Evolutionary conservation across 257 asterid genomes (phyloP), one percentile per base, ranked within the genome.

Genomic region (Cinchona pubescens): DNA sequence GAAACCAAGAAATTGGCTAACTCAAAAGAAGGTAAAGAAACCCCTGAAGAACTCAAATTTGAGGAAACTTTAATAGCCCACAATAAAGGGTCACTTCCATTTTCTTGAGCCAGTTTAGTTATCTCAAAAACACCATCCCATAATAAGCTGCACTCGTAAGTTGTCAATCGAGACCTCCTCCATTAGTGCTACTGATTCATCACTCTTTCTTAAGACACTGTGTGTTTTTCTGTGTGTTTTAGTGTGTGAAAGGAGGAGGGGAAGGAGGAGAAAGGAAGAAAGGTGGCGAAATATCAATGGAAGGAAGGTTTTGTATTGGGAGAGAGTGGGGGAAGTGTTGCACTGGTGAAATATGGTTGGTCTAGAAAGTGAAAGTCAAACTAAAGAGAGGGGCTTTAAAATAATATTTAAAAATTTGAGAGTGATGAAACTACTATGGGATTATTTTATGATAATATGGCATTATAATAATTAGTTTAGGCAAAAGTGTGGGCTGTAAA

Each of bases 21-120:
- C 51, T 94, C 92, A 80, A 85, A 62, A 78, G 86, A 90, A 69
- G 99, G 99, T 46, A 94, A 75, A 75, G 83, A 66, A 35, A 86
- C 89, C 69, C 98, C 96, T 62, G 81, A 76, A 71, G 97, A 87
- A 83, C 76, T 86, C 86, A 94, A 79, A 40, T 80, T 74, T 15
- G 97, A 88, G 13, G 98, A 94, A 75, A 94, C 82, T 75, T 88
- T 94, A 64, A 89, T 76, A 53, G 99, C 94, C 97, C 97, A 92
- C 55, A 80, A 72, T 73, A 84, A 85, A 65, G 99, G 97, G 86
- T 94, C 94, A 63, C 85, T 75, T 67, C 89, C 90, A 81, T 87
- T 86, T 75, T 86, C 91, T 84, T 92, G 93, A 53, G 95, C 93
- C 73, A 80, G 80, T 84, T 89, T 92, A 19, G 97, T 94, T 72